phyloP scores from a whole-genome alignment of 1,284 basidiomycete genomes.

The Xerocomus nothofagi region DNA sequence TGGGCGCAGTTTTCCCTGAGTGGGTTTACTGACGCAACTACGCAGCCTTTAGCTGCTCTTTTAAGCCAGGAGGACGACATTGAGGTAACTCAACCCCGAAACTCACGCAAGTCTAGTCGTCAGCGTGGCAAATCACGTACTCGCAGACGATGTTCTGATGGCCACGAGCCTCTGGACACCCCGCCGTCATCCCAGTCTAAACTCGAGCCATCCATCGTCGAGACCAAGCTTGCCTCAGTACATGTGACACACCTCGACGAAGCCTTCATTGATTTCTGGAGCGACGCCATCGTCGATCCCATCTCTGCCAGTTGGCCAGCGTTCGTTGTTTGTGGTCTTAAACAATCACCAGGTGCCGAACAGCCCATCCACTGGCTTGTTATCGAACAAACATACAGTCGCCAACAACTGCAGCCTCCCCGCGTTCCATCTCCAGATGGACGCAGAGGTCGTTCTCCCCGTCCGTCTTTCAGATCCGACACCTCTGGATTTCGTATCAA shows the following conservation, averaged over 20 bases:
- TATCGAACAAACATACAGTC: constrained; percentile 57
- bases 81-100: constrained; percentile 53
- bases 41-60: constrained; percentile 54
- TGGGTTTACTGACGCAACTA: constrained; percentile 55
- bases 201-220: constrained; percentile 29
- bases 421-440: constrained; percentile 30
- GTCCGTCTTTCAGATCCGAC: constrained; percentile 50
- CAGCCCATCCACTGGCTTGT: constrained; percentile 56
- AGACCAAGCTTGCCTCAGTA: constrained; percentile 40
- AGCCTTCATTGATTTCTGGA: constrained; percentile 78
- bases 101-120: constrained; percentile 23
- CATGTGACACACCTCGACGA: constrained; percentile 64
- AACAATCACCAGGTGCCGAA: constrained; percentile 25
- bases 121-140: constrained; percentile 24
- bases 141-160: constrained; percentile 25
- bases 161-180: constrained; percentile 3
- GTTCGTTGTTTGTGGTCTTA: constrained; percentile 68
- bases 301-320: constrained; percentile 61
- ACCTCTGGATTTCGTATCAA: constrained; percentile 37
- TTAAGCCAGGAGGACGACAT: constrained; percentile 55
- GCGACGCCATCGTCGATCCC: constrained; percentile 65
- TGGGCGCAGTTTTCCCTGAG: constrained; percentile 60
- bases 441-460: constrained; percentile 44
- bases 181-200: constrained; percentile 9
- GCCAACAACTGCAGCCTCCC: constrained; percentile 17